Base-by-base conservation (phyloP, 1,139 yeast species). In the Debaryomyces udenii region DNA sequence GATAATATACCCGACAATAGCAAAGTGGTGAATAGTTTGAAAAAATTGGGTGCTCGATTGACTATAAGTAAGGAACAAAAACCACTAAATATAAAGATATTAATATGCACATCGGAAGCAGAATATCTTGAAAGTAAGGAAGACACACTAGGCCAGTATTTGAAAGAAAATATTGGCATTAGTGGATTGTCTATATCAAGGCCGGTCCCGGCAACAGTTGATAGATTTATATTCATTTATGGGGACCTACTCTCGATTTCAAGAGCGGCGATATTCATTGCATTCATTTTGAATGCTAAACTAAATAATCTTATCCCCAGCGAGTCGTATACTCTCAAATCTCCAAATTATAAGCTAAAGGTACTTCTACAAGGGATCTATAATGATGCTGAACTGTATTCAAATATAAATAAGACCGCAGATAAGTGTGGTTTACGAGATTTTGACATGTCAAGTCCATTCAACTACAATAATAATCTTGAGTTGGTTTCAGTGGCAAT, bases 281-380 rank as follows among this genome's bases (percentile, higher is more conserved):
- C 62, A 2, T 67, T 51, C 45, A 26, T 56, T 0, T 39, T 61
- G 16, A 50, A 48, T 33, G 61, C 60, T 2, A 53, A 53, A 27
- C 38, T 66, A 23, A 66, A 68, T 47, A 60, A 61, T 37, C 38
- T 61, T 22, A 38, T 50, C 17, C 42, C 51, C 11, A 38, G 41
- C 14, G 60, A 57, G 31, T 29, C 43, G 9, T 56, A 53, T 40
- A 66, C 70, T 0, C 57, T 71, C 32, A 69, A 68, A 40, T 66
- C 74, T 1, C 40, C 54, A 7, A 59, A 57, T 42, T 69, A 63
- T 42, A 46, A 47, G 13, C 28, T 57, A 6, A 46, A 22, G 9
- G 6, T 49, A 11, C 39, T 50, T 16, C 24, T 41, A 9, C 36
- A 37, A 10, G 29, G 38, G 2, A 23, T 17, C 4, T 37, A 31